Conservation (phyloP, 2,329 filamentous ascomycete species). For the Phyllosticta citriasiana region DNA sequence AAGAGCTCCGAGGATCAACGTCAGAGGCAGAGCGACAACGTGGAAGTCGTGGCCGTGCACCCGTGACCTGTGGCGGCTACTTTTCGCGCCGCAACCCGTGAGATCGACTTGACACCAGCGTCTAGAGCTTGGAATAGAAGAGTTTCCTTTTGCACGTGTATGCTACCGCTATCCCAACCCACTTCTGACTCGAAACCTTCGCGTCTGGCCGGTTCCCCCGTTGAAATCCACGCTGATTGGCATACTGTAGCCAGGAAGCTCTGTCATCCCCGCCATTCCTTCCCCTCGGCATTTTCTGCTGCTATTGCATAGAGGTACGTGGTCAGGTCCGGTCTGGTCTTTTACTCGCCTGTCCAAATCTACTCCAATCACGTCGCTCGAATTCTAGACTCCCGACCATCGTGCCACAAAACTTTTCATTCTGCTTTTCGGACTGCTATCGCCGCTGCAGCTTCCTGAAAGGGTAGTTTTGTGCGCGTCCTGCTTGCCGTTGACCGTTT, state of each 20-base stretch:
- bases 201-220: not conserved
- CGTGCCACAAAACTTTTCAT: not conserved
- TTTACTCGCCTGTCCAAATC: not conserved
- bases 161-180: not conserved
- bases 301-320: not conserved
- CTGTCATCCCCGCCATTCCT: not conserved
- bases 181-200: not conserved
- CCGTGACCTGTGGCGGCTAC: not conserved
- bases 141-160: not conserved
- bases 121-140: not conserved
- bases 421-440: not conserved
- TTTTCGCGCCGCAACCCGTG: not conserved
- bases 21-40: not conserved
- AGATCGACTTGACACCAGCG: not conserved
- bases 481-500: not conserved
- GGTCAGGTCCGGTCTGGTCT: not conserved
- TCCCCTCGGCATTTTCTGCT: not conserved
- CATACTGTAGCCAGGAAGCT: not conserved
- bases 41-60: slow-evolving; percentile 1
- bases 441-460: not conserved
- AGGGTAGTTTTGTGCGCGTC: not conserved
- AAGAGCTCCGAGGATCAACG: slow-evolving; percentile 5
- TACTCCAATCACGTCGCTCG: not conserved
- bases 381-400: not conserved
- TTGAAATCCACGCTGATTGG: not conserved